These are phyloP conservation scores for Raphanus raphanistrum DNA, from an alignment of 345 rosid species.

Conservation along the genomic window DNA sequence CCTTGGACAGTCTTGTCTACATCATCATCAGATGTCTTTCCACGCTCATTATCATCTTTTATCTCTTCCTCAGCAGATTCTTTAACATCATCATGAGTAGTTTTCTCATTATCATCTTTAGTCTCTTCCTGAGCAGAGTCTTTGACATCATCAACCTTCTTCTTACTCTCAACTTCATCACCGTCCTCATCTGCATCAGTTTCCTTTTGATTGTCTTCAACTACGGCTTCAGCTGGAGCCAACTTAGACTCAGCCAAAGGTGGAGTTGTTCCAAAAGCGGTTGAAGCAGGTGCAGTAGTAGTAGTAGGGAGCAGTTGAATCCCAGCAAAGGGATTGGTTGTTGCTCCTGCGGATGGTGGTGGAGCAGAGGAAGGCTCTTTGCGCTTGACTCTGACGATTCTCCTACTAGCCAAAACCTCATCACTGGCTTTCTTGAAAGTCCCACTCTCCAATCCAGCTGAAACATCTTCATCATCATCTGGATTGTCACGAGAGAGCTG, in stretches of 20 bases:
- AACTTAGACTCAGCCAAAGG: constrained; percentile 24
- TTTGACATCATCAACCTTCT: constrained; percentile 29
- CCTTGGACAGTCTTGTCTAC: constrained; percentile 24
- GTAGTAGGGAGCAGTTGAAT: constrained; percentile 61
- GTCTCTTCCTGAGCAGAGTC: constrained; percentile 32
- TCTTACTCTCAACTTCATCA: constrained; percentile 39
- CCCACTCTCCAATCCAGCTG: constrained; percentile 58
- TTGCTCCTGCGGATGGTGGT: constrained; percentile 30
- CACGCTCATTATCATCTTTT: not conserved
- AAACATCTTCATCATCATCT: constrained; percentile 78
- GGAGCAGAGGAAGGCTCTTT: constrained; percentile 45
- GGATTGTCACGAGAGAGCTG: constrained; percentile 84
- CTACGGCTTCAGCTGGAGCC: constrained; percentile 37
- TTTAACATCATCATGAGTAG: constrained; percentile 23
- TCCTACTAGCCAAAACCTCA: constrained; percentile 79
- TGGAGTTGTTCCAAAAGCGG: constrained; percentile 7
- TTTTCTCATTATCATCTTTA: not conserved
- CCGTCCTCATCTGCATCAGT: constrained; percentile 13
- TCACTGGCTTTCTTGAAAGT: constrained; percentile 93
- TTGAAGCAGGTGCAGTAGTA: constrained; percentile 35
- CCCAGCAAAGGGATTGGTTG: constrained; percentile 86
- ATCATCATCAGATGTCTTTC: not conserved
- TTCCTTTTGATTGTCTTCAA: constrained; percentile 37
- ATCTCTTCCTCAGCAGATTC: constrained; percentile 31
- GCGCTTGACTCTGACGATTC: constrained; percentile 78